Conservation (phyloP, 192 early-diverging fungal genomes). For the Umbelopsis ramanniana region DNA sequence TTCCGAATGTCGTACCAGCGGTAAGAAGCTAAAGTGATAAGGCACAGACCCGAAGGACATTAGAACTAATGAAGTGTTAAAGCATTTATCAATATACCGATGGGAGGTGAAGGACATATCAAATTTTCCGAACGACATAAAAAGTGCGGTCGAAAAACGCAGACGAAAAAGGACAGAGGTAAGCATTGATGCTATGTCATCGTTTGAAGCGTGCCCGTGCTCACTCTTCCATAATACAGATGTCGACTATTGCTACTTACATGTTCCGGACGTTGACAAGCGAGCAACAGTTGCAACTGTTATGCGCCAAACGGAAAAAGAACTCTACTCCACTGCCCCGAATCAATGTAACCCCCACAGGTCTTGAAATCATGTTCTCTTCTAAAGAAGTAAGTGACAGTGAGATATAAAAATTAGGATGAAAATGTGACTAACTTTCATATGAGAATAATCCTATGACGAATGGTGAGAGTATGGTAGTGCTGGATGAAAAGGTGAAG, state of each 20-base stretch:
- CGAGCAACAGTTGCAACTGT: conserved; percentile 1
- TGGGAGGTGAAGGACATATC: conserved; percentile 58
- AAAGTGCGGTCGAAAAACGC: conserved; percentile 35
- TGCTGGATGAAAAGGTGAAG: neutral
- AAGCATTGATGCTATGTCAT: neutral
- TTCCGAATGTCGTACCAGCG: neutral
- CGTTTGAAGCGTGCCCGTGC: neutral
- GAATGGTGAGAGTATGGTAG: neutral
- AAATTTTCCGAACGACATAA: conserved; percentile 50
- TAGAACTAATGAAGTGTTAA: neutral
- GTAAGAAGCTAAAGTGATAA: neutral
- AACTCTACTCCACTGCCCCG: neutral
- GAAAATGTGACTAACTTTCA: too few relatives aligned
- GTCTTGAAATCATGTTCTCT: neutral
- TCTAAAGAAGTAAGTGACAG: neutral
- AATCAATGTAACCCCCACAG: neutral
- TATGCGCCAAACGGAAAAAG: conserved; percentile 28
- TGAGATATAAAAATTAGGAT: too few relatives aligned
- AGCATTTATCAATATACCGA: conserved; percentile 50
- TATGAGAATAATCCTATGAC: neutral
- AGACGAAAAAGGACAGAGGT: conserved; percentile 41
- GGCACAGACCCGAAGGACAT: neutral
- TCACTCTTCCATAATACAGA: conserved; percentile 1
- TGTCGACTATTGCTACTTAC: conserved; percentile 18
- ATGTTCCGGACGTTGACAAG: conserved; percentile 5